Conservation (phyloP, 805 yeast species). For the Hanseniaspora taiwanica region DNA sequence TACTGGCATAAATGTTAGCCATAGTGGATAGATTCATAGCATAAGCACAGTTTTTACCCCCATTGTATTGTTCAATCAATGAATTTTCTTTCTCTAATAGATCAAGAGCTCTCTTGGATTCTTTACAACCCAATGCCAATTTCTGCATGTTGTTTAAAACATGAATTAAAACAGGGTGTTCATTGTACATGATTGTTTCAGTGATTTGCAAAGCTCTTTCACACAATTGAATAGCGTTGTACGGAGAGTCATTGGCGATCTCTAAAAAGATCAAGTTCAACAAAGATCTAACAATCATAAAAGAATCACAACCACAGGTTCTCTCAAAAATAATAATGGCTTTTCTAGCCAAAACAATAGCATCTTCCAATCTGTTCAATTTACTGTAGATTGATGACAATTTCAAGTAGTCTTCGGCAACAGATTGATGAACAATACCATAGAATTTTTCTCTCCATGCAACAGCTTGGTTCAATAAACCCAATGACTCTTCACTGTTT, state of each 20-base stretch:
- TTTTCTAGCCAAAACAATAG: conserved; percentile 52
- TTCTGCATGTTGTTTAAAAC: conserved; percentile 37
- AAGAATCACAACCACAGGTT: conserved; percentile 65
- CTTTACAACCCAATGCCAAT: conserved; percentile 46
- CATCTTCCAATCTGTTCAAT: conserved; percentile 39
- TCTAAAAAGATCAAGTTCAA: conserved; percentile 68
- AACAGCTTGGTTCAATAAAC: conserved; percentile 55
- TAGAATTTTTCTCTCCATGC: conserved; percentile 70
- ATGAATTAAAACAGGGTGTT: conserved; percentile 58
- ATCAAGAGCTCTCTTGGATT: conserved; percentile 23
- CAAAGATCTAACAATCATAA: conserved; percentile 58
- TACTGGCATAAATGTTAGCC: conserved; percentile 44
- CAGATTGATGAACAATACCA: conserved; percentile 68
- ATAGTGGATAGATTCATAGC: conserved; percentile 58
- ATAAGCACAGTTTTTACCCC: conserved; percentile 37
- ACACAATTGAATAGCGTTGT: conserved; percentile 50
- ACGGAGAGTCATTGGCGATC: conserved; percentile 40
- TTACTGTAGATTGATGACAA: conserved; percentile 59
- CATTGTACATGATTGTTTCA: conserved; percentile 35
- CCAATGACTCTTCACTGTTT: conserved; percentile 45
- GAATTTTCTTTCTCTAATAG: conserved; percentile 42
- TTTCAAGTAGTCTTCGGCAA: conserved; percentile 54
- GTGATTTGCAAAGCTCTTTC: conserved; percentile 47
- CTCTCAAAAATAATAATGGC: conserved; percentile 70
- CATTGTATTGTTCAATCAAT: conserved; percentile 40